Evolutionary conservation across 1,139 yeast genomes (phyloP), one percentile per base, ranked within the genome.

Genomic region (Nakaseomyces delphensis): DNA sequence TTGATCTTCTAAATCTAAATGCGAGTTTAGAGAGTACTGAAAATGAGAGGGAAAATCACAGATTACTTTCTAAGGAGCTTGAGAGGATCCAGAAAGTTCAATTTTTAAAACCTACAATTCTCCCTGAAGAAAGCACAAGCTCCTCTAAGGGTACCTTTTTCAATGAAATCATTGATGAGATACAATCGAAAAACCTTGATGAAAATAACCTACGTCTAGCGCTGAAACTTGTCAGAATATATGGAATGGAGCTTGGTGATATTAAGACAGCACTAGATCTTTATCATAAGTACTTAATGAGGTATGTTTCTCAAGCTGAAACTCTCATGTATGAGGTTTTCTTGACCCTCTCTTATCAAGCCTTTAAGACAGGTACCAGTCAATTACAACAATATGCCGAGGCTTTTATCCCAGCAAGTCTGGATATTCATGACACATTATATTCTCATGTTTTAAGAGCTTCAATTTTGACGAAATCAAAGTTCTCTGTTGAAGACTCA

Each of bases 381-480:
- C 56, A 63, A 3, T 55, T 64, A 42, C 48, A 71, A 13, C 59
- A 64, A 18, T 64, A 74, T 20, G 78, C 79, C 0, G 71, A 74
- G 45, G 68, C 74, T 0, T 60, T 77, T 38, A 53, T 69, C 13
- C 67, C 69, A 3, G 65, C 64, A 15, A 63, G 48, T 3, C 55
- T 68, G 8, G 51, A 57, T 28, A 19, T 20, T 5, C 59, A 70
- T 11, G 68, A 74, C 1, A 62, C 70, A 1, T 60, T 64, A 9
- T 55, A 69, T 9, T 43, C 53, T 3, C 47, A 50, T 18, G 38
- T 47, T 3, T 50, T 75, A 3, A 75, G 76, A 43, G 59, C 68
- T 0, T 55, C 72, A 36, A 70, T 80, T n/a, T 50, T 79, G 9
- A 71, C 71, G 0, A 62, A 69, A 31, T 64, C 77, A 6, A 68